phyloP scores from a whole-genome alignment of 148 eudicot species.

The Silene uniflora region DNA sequence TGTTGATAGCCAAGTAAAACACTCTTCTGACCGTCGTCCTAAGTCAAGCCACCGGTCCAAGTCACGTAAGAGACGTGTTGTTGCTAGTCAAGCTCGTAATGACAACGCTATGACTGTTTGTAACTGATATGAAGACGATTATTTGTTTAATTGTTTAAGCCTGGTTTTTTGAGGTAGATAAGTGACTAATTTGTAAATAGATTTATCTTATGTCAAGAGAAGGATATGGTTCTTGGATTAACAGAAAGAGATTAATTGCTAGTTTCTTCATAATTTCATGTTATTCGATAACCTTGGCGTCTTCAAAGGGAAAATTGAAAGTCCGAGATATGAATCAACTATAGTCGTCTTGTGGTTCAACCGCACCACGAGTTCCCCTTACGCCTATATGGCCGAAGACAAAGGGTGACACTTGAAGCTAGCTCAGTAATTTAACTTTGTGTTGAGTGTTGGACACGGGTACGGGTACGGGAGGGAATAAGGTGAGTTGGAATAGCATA shows the following conservation, averaged over 20 bases:
- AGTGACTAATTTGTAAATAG: conserved; percentile 1
- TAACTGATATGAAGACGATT: conserved; percentile 4
- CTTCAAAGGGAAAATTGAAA: no score
- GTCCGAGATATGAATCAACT: no score
- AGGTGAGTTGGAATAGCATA: no score
- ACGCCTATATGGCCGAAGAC: no score
- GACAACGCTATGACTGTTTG: conserved; percentile 15
- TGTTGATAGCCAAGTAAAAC: conserved; percentile 9
- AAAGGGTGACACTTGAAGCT: no score
- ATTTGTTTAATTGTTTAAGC: background rate
- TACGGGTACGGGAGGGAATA: no score
- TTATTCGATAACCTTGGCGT: no score
- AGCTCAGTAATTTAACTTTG: no score
- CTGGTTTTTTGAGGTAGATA: background rate
- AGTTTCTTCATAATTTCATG: no score
- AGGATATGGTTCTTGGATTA: background rate
- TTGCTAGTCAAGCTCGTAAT: conserved; percentile 10
- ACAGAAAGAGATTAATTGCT: background rate
- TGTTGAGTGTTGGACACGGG: no score
- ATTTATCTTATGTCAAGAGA: background rate
- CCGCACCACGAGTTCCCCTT: no score
- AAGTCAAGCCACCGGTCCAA: conserved; percentile 15
- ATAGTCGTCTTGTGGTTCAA: no score
- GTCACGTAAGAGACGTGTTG: background rate
- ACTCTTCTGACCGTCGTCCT: background rate